Base-by-base conservation (phyloP, 805 yeast species). In the Teunomyces cretensis region DNA sequence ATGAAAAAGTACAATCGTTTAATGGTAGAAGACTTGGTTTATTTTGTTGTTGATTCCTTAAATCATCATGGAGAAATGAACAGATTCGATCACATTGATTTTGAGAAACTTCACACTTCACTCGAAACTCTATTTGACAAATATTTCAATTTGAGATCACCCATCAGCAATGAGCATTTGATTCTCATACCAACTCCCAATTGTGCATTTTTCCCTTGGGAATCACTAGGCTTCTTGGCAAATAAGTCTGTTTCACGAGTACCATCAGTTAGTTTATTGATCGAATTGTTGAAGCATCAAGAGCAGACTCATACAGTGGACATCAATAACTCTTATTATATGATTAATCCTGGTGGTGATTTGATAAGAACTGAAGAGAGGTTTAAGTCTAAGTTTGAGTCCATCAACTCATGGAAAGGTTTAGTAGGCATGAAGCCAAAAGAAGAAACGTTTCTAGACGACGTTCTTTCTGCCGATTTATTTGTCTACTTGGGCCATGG, bases 401-500 rank as follows among this genome's bases (percentile, higher is more conserved):
- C 56, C 13, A 48, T 67, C 2, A 51, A 60, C 14, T 56, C 70
- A 2, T 86, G 92, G 79, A 47, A 55, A 0, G 85, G 95, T 0
- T 36, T 77, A 0, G 60, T 74, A 7, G 86, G 88, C 0, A 47
- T 50, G 4, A 69, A 67, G 37, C 96, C 97, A 0, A 47, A 50
- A 9, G 94, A 86, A 44, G 65, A 62, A 0, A 72, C 76, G 14
- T 68, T 90, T 30, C 49, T 74, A 0, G 42, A 63, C 0, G 71
- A 73, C 13, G 57, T 91, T 7, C 47, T 54, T 2, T 39, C 56
- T 1, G 51, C 52, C 12, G 72, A 78, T 31, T 51, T 87, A 7
- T 86, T 85, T 53, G 69, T 92, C 0, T 94, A 88, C 60, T 73
- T 91, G 44, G 99, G 99, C 0, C 99, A 94, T 65, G 97, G 98